Percentiles rank a stretch among this genome's conserved stretches.
Conservation (phyloP, 164 flowering plant species). For the Stephania cephalantha region DNA sequence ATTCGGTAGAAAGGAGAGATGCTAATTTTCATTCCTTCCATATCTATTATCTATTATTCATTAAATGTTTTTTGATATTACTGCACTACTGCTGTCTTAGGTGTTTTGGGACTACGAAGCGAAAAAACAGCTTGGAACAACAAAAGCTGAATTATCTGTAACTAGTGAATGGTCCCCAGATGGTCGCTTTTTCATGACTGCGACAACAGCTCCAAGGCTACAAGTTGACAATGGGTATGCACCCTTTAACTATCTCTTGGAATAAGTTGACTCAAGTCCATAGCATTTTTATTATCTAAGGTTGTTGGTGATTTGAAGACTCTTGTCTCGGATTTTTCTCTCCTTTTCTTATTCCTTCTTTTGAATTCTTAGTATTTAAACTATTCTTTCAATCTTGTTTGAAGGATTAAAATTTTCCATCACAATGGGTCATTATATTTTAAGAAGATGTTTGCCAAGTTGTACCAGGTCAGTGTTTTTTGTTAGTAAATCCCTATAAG, state of each 20-base stretch:
- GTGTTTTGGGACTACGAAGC: slow-evolving; percentile 88
- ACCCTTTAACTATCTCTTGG: not conserved
- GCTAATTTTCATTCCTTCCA: not conserved
- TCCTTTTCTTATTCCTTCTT: not conserved
- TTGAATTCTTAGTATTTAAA: not conserved
- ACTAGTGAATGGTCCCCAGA: slow-evolving; percentile 98
- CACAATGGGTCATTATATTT: slow-evolving; percentile 70
- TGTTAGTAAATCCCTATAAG: not conserved
- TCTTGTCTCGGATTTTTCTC: no score
- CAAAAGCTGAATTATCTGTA: slow-evolving; percentile 91
- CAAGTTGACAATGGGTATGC: slow-evolving; percentile 97
- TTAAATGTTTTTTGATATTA: not conserved
- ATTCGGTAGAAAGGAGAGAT: not conserved
- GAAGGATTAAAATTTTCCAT: slow-evolving; percentile 86
- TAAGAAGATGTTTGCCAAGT: slow-evolving; percentile 83
- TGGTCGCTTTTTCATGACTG: slow-evolving; percentile 94
- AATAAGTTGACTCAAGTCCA: not conserved
- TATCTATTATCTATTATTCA: no score
- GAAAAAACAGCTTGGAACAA: slow-evolving; percentile 65
- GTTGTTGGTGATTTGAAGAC: not conserved
- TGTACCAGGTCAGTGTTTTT: slow-evolving; percentile 67
- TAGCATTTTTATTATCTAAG: not conserved
- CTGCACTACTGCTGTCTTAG: slow-evolving; percentile 27
- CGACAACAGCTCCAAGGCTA: slow-evolving; percentile 95
- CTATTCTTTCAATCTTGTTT: slow-evolving; percentile 7